Evolutionary conservation across 805 yeast genomes (phyloP), one percentile per base, ranked within the genome.

Genomic region (Maudiozyma barnettii): DNA sequence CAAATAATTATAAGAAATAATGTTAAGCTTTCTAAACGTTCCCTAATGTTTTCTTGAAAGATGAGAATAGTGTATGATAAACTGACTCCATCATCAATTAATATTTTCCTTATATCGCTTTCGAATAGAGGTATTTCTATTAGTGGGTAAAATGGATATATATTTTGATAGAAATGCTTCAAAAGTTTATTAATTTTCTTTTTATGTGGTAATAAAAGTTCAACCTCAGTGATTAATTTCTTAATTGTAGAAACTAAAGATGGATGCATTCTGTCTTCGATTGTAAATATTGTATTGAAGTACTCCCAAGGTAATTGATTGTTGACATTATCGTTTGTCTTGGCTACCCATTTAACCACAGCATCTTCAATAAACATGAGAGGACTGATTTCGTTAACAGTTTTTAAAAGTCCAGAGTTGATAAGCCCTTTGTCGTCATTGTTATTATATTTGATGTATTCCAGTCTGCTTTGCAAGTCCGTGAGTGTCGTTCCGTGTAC

Each of bases 11-110:
- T 19, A 13, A 47, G 21, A 30, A 54, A 46, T 19, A 52, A 26
- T 2, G 47, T 40, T 16, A 54, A 39, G 2, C 49, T 52, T 43
- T 54, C 54, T 20, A 54, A 23, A 18, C 47, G 49, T 10, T 43
- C 43, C 18, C 57, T 46, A 14, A 51, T 43, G 30, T 52, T 47
- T 42, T 50, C 43, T 36, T 44, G 43, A n/a, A 40, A 46, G 5
- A 49, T 43, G 39, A 48, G 41, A 2, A 54, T 35, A 37, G 43
- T 46, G 26, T 44, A 52, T 13, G 41, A 29, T 14, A 13, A 20
- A 31, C 29, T 33, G n/a, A 9, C n/a, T 14, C 39, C 26, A 14
- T 31, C 33, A 14, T 35, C n/a, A 3, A 40, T 19, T 20, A 45
- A 19, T 8, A 48, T 33, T n/a, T 22, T 33, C 9, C 20, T 22